phyloP scores from a whole-genome alignment of 2,329 filamentous ascomycete genomes.

The Paracamarosporium sp. region DNA sequence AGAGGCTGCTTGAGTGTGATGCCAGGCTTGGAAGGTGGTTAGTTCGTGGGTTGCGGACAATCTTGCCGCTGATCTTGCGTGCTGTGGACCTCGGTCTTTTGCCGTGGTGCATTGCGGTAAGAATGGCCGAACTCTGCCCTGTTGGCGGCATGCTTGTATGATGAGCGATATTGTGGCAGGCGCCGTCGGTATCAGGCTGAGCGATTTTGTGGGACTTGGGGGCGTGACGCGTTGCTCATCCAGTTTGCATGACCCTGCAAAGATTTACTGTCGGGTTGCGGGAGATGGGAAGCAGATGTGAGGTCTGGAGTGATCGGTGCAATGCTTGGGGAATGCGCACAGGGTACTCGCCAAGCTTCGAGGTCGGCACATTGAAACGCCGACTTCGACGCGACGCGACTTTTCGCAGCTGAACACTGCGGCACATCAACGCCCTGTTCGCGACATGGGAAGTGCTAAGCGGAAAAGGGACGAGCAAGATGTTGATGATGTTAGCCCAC shows the following conservation, averaged over 20 bases:
- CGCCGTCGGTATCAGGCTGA: too few species aligned
- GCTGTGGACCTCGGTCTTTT: background rate
- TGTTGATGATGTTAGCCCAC: conserved; percentile 28
- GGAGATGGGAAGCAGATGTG: too few species aligned
- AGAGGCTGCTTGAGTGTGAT: background rate
- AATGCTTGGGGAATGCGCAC: background rate
- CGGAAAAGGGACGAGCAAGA: conserved; percentile 34
- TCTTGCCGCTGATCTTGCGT: background rate
- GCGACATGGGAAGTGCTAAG: conserved; percentile 40
- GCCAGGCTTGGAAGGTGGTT: conserved; percentile 7
- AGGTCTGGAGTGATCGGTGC: too few species aligned
- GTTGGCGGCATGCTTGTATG: background rate
- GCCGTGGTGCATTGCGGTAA: background rate
- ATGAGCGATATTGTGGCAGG: too few species aligned
- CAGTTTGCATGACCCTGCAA: too few species aligned
- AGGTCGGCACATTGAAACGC: conserved; percentile 5
- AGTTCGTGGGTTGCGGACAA: background rate
- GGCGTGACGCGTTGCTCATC: too few species aligned
- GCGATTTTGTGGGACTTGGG: too few species aligned
- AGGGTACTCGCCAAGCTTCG: conserved; percentile 11
- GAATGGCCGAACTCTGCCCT: conserved; percentile 6
- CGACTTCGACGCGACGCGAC: conserved; percentile 15
- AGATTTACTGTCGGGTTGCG: too few species aligned
- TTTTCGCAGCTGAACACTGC: conserved; percentile 25
- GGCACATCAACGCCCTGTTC: conserved; percentile 4